Evolutionary conservation across 768 basidiomycete genomes (phyloP).

Genomic region (Termitomyces sp.): DNA sequence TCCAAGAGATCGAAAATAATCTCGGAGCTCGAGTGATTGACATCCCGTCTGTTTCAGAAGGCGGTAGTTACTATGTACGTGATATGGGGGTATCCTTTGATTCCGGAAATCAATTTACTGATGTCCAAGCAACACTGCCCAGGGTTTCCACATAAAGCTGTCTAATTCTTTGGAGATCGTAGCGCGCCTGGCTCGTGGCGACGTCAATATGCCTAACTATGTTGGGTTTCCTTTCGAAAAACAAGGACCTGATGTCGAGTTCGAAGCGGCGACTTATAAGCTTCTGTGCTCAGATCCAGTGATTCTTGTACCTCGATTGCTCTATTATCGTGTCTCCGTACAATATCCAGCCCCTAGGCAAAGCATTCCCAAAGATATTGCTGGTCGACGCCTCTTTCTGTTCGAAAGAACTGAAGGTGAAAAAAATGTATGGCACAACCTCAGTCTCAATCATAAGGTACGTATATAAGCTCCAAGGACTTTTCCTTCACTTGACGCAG

Average conservation of each 20-base stretch:
- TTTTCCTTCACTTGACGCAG: background rate
- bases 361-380: too few relatives aligned
- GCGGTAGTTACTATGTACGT: background rate
- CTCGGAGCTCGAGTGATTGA: background rate
- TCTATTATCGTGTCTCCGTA: background rate
- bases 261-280: background rate
- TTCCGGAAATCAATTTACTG: background rate
- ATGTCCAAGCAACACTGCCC: background rate
- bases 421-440: background rate
- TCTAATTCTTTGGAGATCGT: background rate
- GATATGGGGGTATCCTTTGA: background rate
- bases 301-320: background rate
- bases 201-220: background rate
- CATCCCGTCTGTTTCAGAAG: background rate
- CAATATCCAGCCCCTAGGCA: too few relatives aligned
- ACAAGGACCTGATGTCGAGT: background rate
- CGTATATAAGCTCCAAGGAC: background rate
- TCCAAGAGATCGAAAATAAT: constrained; percentile 1
- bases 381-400: background rate
- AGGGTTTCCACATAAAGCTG: background rate
- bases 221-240: background rate
- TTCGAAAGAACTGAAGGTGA: background rate
- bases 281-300: background rate
- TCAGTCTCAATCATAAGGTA: background rate
- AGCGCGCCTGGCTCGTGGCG: background rate